Base-by-base conservation (phyloP, 768 basidiomycete species). In the Pleurotus giganteus region DNA sequence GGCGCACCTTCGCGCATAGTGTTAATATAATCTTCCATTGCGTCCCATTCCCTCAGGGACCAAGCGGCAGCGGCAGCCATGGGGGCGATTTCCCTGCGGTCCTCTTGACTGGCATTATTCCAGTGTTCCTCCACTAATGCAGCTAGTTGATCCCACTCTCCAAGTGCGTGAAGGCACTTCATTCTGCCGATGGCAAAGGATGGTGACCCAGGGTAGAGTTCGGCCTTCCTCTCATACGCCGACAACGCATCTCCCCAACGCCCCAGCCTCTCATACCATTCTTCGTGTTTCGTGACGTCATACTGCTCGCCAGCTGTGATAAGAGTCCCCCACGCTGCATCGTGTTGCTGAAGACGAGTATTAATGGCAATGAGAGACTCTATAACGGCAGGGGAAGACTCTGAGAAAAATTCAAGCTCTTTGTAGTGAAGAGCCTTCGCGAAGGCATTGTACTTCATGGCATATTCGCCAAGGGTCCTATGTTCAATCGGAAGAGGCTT, bases 361-460 rank as follows among this genome's bases (percentile, higher is more conserved):
- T 98, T 99, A 69, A 99, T 94, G 19, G 91, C 86, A 65, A 99
- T 97, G 9, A 99, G 80, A 11, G 92, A 86, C 64, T 98, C 95
- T 60, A 99, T 91, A 47, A 96, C 92, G 24, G 86, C 80, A 0
- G 93, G 86, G 0, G 91, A 92, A 0, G 92, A 89, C 64, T 96
- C 95, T 4, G 88, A 84, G 66, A 97, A 96, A 70, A 91, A 98
- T 69, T 99, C 96, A 31, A 95, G 79, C 63, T 99, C 97, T 68
- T 98, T 98, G 77, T 98, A 99, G 68, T 99, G 97, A 24, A 99
- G 78, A 0, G 96, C 95, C 67, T 98, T 98, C 2, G 97, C 97
- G 61, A 94, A 98, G 0, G 95, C 95, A 68, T 92, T 88, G 69
- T 90, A 94, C 59, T 88, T 89, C 74, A 91, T 83, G 0, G 97